These are phyloP conservation scores for Trichomonas gallinae DNA, from an alignment of 208 protist species.

Conservation along the genomic window DNA sequence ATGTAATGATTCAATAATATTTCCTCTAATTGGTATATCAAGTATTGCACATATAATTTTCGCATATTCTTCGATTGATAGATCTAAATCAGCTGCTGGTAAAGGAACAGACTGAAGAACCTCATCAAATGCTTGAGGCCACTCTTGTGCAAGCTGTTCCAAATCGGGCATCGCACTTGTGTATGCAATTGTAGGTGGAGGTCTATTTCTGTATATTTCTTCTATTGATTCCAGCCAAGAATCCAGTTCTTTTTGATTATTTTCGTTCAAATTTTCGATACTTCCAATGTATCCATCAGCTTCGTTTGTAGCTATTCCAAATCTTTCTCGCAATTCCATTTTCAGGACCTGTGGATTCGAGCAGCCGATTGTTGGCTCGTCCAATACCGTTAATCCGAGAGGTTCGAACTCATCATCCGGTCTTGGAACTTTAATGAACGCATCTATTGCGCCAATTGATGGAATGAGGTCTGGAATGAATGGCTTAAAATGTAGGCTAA, in stretches of 20 bases:
- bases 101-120: slow-evolving; percentile 64
- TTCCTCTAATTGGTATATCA: slow-evolving; percentile 81
- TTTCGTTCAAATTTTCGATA: not conserved
- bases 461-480: not conserved
- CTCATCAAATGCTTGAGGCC: slow-evolving; percentile 74
- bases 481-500: not conserved
- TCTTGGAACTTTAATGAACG: slow-evolving; percentile 5
- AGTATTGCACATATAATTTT: slow-evolving; percentile 72
- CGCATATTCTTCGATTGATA: slow-evolving; percentile 75
- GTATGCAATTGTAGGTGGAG: not conserved
- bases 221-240: slow-evolving; percentile 8
- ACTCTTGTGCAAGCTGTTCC: slow-evolving; percentile 46
- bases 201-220: not conserved
- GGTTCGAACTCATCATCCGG: not conserved
- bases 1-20: slow-evolving; percentile 80
- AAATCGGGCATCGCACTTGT: not conserved
- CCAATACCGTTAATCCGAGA: not conserved
- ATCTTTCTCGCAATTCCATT: not conserved
- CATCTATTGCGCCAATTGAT: not conserved
- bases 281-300: not conserved
- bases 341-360: not conserved
- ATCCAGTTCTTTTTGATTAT: not conserved
- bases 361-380: not conserved
- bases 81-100: slow-evolving; percentile 63
- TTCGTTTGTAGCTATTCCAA: not conserved